These are phyloP conservation scores for Venturia effusa DNA, from an alignment of 2,329 filamentous ascomycete genomes.

Conservation along the genomic window DNA sequence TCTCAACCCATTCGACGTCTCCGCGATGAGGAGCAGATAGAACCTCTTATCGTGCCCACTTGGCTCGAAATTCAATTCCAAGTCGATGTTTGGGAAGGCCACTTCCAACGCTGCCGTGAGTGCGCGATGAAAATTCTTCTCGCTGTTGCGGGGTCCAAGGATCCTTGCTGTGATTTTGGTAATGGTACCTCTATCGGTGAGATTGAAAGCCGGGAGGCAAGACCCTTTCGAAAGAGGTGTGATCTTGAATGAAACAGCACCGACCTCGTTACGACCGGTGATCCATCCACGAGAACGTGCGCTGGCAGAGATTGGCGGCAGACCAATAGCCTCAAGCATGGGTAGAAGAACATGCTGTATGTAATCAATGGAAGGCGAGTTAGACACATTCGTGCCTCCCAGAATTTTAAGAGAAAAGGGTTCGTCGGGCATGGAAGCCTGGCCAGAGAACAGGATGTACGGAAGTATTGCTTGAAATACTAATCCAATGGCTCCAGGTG, in stretches of 20 bases:
- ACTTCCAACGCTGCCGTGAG: not conserved
- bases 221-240: constrained; percentile 24
- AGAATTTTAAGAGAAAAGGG: constrained; percentile 33
- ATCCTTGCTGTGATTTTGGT: constrained; percentile 25
- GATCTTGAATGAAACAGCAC: constrained; percentile 39
- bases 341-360: constrained; percentile 44
- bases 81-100: not conserved
- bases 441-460: constrained; percentile 38
- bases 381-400: constrained; percentile 48
- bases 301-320: constrained; percentile 33
- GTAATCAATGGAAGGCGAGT: constrained; percentile 46
- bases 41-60: constrained; percentile 34
- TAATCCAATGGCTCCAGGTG: constrained; percentile 44
- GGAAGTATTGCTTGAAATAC: constrained; percentile 50
- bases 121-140: constrained; percentile 20
- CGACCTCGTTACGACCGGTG: constrained; percentile 34
- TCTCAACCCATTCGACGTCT: constrained; percentile 34
- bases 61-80: constrained; percentile 26
- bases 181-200: constrained; percentile 21
- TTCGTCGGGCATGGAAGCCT: not conserved
- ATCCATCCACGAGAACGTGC: constrained; percentile 45
- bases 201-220: constrained; percentile 26
- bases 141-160: constrained; percentile 24
- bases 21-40: constrained; percentile 46
- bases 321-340: constrained; percentile 38